Percentiles rank a stretch among this genome's conserved stretches.
These are phyloP conservation scores for Pisolithus sp. DNA, from an alignment of 768 basidiomycete species.

Conservation along the genomic window DNA sequence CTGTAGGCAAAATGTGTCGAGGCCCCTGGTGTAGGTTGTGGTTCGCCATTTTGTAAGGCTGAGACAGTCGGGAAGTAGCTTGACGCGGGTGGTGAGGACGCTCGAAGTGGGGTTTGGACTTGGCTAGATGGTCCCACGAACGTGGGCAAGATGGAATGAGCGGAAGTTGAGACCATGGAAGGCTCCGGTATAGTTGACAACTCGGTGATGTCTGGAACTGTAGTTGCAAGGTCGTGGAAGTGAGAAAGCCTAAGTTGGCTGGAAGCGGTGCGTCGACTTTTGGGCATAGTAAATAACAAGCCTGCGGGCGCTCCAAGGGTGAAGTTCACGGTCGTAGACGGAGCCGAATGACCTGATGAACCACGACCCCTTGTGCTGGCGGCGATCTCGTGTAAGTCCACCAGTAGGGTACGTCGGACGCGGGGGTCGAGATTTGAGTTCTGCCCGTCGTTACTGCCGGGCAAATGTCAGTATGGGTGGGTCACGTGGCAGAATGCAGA, in stretches of 20 bases:
- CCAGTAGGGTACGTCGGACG: background rate
- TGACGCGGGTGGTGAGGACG: conserved; percentile 70
- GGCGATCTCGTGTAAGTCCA: background rate
- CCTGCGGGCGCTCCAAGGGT: background rate
- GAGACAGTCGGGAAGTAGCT: conserved; percentile 66
- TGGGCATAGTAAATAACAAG: conserved; percentile 16
- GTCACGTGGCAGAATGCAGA: too few relatives aligned
- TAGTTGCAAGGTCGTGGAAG: conserved; percentile 5
- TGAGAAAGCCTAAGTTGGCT: conserved; percentile 14
- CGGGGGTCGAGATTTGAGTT: too few relatives aligned
- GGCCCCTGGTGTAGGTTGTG: conserved; percentile 58
- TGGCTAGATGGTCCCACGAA: conserved; percentile 9
- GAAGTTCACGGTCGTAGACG: background rate
- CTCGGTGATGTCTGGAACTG: conserved; percentile 10
- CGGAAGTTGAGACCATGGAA: conserved; percentile 17
- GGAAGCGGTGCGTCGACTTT: conserved; percentile 19
- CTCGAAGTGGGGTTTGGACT: conserved; percentile 16
- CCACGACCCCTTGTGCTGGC: background rate
- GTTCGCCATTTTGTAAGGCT: conserved; percentile 39
- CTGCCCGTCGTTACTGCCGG: too few relatives aligned
- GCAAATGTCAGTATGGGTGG: too few relatives aligned
- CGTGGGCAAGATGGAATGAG: conserved; percentile 12
- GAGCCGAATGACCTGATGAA: background rate
- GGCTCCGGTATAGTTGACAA: conserved; percentile 10
- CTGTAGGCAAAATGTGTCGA: conserved; percentile 77